Evolutionary conservation across 2,329 filamentous ascomycete genomes (phyloP), one percentile per base, ranked within the genome.

Genomic region (Chaetomiaceae sp.): DNA sequence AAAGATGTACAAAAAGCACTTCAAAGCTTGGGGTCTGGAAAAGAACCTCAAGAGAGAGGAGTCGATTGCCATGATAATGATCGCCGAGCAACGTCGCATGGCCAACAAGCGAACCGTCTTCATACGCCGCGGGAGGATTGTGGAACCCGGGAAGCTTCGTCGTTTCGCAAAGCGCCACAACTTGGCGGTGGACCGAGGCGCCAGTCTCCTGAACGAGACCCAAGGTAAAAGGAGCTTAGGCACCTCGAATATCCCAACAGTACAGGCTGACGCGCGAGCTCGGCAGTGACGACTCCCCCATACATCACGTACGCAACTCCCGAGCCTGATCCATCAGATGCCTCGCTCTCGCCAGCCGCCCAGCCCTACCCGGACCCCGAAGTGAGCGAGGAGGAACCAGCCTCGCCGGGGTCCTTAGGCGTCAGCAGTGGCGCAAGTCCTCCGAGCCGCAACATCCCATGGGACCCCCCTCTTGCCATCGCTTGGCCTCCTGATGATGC

Each of bases 1-100:
- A 17, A 59, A 58, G 34, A 59, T 56, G 48, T 62, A 60, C 54
- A 61, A 62, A 45, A 55, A 44, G 34, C 37, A 54, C 20, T 44
- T 61, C 41, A 54, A 54, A n/a, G 34, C 16, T 2, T 62, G 60
- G 60, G 49, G 51, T 2, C 20, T 60, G 17, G 43, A 47, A 9
- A 62, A 62, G 41, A 60, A 62, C 41, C 50, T 57, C 50, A 54
- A 34, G 1, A 48, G 44, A 7, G 9, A 48, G 8, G 53, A 59
- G 27, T 56, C 58, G 41, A 54, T 53, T 5, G 53, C 52, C 1
- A 60, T 62, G 54, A 10, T 58, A 6, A 25, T 19, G 6, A 55
- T 62, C 13, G 44, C 43, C 19, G 40, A 42, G 39, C 41, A 19
- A 16, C 57, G 57, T 8, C 51, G 50, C 23, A 19, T 40, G 5